phyloP scores from a whole-genome alignment of 768 basidiomycete genomes.

The Trametes meyenii region DNA sequence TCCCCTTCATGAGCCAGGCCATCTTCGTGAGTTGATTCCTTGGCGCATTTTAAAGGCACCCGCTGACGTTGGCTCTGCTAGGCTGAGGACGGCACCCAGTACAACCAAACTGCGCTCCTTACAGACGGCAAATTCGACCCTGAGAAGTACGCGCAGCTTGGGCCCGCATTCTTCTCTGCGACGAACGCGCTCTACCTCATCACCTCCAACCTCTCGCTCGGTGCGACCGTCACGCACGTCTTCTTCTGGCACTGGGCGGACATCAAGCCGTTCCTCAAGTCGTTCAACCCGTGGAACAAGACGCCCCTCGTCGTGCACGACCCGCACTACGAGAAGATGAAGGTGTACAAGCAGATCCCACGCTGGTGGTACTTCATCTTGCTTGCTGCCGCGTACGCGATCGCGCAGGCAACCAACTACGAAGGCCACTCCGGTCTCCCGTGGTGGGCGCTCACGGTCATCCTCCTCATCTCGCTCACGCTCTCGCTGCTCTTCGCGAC shows the following conservation, averaged over 20 bases:
- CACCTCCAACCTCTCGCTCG: slow-evolving; percentile 39
- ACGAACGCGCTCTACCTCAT: slow-evolving; percentile 40
- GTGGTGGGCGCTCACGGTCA: slow-evolving; percentile 54
- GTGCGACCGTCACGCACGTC: slow-evolving; percentile 39
- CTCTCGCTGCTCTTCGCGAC: slow-evolving; percentile 63
- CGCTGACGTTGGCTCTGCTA: background rate
- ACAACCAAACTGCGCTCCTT: slow-evolving; percentile 53
- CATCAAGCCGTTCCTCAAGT: slow-evolving; percentile 38
- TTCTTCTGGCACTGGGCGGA: slow-evolving; percentile 41
- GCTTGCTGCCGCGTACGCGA: slow-evolving; percentile 47
- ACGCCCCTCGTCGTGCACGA: slow-evolving; percentile 34
- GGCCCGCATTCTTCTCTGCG: slow-evolving; percentile 42
- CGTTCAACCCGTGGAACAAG: slow-evolving; percentile 40
- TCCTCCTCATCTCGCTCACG: slow-evolving; percentile 52
- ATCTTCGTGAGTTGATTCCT: slow-evolving; percentile 27
- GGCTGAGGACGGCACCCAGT: slow-evolving; percentile 32
- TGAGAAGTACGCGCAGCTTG: slow-evolving; percentile 31
- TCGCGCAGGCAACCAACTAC: slow-evolving; percentile 52
- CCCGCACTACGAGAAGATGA: slow-evolving; percentile 62
- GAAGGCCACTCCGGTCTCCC: slow-evolving; percentile 56
- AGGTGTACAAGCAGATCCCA: slow-evolving; percentile 47
- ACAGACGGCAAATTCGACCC: slow-evolving; percentile 39
- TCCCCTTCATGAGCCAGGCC: slow-evolving; percentile 53
- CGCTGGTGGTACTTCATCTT: slow-evolving; percentile 55
- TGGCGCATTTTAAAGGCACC: background rate